Evolutionary conservation across 768 basidiomycete species (phyloP).

Genomic region (Sporobolomyces roseus): DNA sequence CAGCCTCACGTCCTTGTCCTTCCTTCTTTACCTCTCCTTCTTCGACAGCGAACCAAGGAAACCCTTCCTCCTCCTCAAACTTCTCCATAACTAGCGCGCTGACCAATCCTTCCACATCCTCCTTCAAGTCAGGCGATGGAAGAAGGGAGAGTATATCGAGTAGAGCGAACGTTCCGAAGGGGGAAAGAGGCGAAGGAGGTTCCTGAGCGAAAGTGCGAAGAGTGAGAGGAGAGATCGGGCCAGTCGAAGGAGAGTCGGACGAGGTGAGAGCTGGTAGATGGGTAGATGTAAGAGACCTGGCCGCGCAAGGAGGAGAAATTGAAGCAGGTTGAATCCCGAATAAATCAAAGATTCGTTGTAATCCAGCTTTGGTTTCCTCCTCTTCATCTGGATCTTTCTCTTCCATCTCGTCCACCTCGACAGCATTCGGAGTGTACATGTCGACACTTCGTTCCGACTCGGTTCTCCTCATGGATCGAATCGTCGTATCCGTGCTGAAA

Average conservation of each 20-base stretch:
- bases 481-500: slow-evolving; percentile 1
- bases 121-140: not conserved
- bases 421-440: no score
- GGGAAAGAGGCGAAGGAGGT: not conserved
- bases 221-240: not conserved
- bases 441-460: no score
- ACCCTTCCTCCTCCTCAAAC: not conserved
- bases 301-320: no score
- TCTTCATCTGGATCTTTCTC: not conserved
- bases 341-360: no score
- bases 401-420: no score
- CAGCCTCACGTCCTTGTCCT: not conserved
- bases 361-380: not conserved
- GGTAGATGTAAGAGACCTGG: no score
- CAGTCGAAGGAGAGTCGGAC: not conserved
- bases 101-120: not conserved
- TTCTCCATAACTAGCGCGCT: slow-evolving; percentile 2
- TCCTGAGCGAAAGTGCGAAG: not conserved
- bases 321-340: no score
- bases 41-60: slow-evolving; percentile 2
- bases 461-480: not conserved
- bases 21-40: no score
- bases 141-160: slow-evolving; percentile 5
- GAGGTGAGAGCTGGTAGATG: no score
- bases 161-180: slow-evolving; percentile 3